phyloP scores from a whole-genome alignment of 768 basidiomycete genomes.

The Leucocoprinus leucothites region DNA sequence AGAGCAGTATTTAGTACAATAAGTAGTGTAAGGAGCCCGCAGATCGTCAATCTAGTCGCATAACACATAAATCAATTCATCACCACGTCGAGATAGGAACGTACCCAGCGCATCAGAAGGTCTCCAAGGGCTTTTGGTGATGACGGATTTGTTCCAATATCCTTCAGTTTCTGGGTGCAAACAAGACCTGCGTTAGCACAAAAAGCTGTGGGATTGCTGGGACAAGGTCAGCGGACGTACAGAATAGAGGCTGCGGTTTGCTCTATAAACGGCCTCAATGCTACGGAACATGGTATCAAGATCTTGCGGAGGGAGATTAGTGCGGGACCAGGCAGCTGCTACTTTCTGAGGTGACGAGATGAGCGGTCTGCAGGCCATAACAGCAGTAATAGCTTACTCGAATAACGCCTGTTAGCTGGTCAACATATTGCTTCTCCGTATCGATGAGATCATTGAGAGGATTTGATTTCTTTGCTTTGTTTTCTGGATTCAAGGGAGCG shows the following conservation, averaged over 20 bases:
- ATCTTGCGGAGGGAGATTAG: constrained; percentile 89
- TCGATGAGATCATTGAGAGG: constrained; percentile 91
- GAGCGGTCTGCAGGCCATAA: constrained; percentile 7
- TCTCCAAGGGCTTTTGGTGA: constrained; percentile 94
- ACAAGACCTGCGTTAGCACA: background rate
- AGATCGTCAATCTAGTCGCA: constrained; percentile 82
- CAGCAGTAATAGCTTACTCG: constrained; percentile 52
- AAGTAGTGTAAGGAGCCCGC: constrained; percentile 80
- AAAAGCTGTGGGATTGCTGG: background rate
- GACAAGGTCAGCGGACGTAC: constrained; percentile 34
- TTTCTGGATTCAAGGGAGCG: constrained; percentile 28
- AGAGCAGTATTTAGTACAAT: constrained; percentile 63
- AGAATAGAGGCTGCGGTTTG: constrained; percentile 75
- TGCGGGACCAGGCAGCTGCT: constrained; percentile 95
- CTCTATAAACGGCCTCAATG: constrained; percentile 90
- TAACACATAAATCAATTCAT: constrained; percentile 15
- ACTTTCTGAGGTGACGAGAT: constrained; percentile 63
- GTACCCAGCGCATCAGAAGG: constrained; percentile 94
- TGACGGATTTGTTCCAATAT: constrained; percentile 89
- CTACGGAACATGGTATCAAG: constrained; percentile 94
- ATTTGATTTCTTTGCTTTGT: constrained; percentile 65
- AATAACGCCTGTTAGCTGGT: constrained; percentile 85
- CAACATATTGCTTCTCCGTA: constrained; percentile 91
- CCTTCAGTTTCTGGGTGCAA: constrained; percentile 76
- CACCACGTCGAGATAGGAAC: constrained; percentile 24